phyloP scores from a whole-genome alignment of 2,329 filamentous ascomycete species.

The Aphanocladium album region DNA sequence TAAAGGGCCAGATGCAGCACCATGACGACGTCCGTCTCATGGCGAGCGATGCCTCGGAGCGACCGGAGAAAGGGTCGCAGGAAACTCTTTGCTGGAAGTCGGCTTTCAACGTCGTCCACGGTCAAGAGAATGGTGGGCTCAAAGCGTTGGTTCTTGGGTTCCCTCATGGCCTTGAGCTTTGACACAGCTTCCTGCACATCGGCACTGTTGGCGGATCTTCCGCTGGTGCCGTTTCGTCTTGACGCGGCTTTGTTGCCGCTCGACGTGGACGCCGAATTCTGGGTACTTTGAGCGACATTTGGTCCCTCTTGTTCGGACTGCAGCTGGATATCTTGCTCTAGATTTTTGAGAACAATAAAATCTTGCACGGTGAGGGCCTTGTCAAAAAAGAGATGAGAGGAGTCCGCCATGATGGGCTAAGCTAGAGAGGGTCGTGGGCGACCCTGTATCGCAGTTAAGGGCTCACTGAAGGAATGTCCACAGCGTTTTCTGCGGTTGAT shows the following conservation, averaged over 20 bases:
- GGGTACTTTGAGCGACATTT: neutral
- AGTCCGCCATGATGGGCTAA: neutral
- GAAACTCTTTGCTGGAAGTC: slow-evolving; percentile 38
- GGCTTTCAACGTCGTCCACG: slow-evolving; percentile 34
- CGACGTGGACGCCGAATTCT: slow-evolving; percentile 2
- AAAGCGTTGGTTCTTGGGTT: slow-evolving; percentile 36
- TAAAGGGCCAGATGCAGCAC: slow-evolving; percentile 72
- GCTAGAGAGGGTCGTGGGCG: neutral
- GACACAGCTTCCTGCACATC: slow-evolving; percentile 27
- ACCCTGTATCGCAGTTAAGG: neutral
- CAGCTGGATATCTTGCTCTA: neutral
- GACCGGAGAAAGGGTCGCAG: slow-evolving; percentile 55
- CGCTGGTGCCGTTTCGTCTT: slow-evolving; percentile 3
- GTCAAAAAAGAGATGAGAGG: neutral
- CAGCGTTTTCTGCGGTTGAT: neutral
- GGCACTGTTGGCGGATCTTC: slow-evolving; percentile 1
- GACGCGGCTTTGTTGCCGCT: neutral
- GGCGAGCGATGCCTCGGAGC: slow-evolving; percentile 54
- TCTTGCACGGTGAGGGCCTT: neutral
- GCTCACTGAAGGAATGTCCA: neutral
- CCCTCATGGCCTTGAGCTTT: slow-evolving; percentile 36
- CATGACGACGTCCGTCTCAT: slow-evolving; percentile 71
- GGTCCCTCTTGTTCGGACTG: neutral
- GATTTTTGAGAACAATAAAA: neutral
- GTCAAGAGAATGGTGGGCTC: slow-evolving; percentile 43